Percentiles rank a stretch among this genome's conserved stretches.
Evolutionary conservation across 2,329 filamentous ascomycete genomes (phyloP).

Genomic region (Furcasterigmium sp.): DNA sequence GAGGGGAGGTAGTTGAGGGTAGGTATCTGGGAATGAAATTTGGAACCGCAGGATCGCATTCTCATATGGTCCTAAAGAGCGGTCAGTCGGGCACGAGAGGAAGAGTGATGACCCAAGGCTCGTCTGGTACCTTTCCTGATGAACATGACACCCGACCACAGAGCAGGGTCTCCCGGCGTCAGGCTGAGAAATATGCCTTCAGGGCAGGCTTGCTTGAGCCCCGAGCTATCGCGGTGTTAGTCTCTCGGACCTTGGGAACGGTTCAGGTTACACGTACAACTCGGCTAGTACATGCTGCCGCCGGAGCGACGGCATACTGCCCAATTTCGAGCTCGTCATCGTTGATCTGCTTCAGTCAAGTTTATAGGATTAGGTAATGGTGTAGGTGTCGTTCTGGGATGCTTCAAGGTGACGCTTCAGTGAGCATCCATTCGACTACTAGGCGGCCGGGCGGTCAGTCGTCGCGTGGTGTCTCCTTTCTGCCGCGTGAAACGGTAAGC

Average conservation of each 20-base stretch:
- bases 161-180: slow-evolving; percentile 70
- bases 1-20: slow-evolving; percentile 73
- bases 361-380: no score
- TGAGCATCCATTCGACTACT: no score
- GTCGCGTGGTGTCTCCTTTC: no score
- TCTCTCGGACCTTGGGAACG: slow-evolving; percentile 1
- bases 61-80: slow-evolving; percentile 71
- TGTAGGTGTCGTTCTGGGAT: no score
- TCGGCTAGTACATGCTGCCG: slow-evolving; percentile 75
- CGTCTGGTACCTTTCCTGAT: slow-evolving; percentile 68
- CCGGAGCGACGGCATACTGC: slow-evolving; percentile 51
- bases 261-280: slow-evolving; percentile 54
- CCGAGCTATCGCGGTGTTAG: slow-evolving; percentile 51
- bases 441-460: no score
- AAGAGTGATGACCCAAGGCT: background rate
- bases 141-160: slow-evolving; percentile 92
- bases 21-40: slow-evolving; percentile 77
- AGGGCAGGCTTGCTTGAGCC: slow-evolving; percentile 76
- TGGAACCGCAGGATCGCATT: slow-evolving; percentile 85
- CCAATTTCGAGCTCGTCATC: slow-evolving; percentile 41
- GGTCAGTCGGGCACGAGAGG: slow-evolving; percentile 8
- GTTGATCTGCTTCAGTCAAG: background rate
- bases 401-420: no score
- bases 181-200: slow-evolving; percentile 83
- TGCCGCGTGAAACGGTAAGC: no score